Conservation (phyloP, 164 flowering plant species). For the Sextonia rubra region DNA sequence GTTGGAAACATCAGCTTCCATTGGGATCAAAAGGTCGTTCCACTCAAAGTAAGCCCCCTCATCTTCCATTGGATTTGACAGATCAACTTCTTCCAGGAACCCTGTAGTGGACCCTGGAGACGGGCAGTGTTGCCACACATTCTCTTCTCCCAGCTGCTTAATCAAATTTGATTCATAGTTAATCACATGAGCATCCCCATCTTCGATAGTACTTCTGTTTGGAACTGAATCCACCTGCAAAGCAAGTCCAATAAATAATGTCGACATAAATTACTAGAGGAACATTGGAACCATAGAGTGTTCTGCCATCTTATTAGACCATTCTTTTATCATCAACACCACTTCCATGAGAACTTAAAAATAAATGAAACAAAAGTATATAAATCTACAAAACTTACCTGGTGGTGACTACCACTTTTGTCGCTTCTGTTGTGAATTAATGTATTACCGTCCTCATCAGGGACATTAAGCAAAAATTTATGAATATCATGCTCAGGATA, state of each 20-base stretch:
- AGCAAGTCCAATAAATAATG: background rate
- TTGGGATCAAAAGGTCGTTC: background rate
- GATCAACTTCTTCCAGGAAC: too few species aligned
- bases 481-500: constrained; percentile 3
- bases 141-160: background rate
- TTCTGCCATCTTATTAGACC: background rate
- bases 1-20: too few species aligned
- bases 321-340: background rate
- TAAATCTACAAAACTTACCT: constrained; percentile 15
- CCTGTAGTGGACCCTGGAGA: too few species aligned
- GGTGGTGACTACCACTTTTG: background rate
- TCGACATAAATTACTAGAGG: constrained; percentile 1
- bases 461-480: constrained; percentile 3
- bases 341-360: background rate
- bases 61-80: background rate
- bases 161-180: constrained; percentile 16
- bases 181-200: constrained; percentile 12
- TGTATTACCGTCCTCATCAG: constrained; percentile 5
- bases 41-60: background rate
- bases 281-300: too few species aligned
- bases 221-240: background rate
- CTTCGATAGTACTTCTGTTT: background rate
- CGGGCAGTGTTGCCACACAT: background rate
- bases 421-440: too few species aligned
- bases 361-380: too few species aligned